Evolutionary conservation across 106 monocot species (phyloP).

Genomic region (Iris macrosiphon): DNA sequence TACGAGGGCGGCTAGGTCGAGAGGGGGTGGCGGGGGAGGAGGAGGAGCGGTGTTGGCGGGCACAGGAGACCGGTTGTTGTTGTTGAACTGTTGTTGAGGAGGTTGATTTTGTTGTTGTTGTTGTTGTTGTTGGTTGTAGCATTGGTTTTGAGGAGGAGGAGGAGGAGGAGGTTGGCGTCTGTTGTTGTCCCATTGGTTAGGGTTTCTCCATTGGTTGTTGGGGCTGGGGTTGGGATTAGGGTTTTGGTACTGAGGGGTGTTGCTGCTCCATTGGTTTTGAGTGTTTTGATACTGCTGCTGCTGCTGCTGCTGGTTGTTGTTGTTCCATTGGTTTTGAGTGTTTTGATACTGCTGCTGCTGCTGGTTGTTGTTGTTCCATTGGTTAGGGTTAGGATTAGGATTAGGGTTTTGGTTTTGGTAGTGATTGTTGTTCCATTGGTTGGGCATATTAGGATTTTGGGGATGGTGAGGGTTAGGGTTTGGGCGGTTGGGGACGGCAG

Average conservation of each 20-base stretch:
- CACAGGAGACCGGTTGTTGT: not conserved
- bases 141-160: not conserved
- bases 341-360: not conserved
- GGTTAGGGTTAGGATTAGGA: slow-evolving; percentile 17
- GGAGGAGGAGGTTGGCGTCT: slow-evolving; percentile 6
- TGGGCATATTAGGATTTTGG: not conserved
- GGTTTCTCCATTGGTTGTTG: not conserved
- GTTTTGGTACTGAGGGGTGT: not conserved
- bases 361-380: slow-evolving; percentile 16
- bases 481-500: slow-evolving; percentile 9
- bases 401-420: slow-evolving; percentile 1
- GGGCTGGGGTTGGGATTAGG: not conserved
- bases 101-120: not conserved
- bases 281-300: too few species aligned
- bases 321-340: slow-evolving; percentile 14
- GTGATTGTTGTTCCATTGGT: slow-evolving; percentile 6
- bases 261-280: slow-evolving; percentile 10
- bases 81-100: not conserved
- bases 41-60: slow-evolving; percentile 1
- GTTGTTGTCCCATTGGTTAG: slow-evolving; percentile 15
- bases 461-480: slow-evolving; percentile 5
- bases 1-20: slow-evolving; percentile 44
- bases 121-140: not conserved
- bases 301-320: not conserved
- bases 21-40: slow-evolving; percentile 31